Conservation (phyloP, 306 rosid species). For the Sphenostylis stenocarpa region DNA sequence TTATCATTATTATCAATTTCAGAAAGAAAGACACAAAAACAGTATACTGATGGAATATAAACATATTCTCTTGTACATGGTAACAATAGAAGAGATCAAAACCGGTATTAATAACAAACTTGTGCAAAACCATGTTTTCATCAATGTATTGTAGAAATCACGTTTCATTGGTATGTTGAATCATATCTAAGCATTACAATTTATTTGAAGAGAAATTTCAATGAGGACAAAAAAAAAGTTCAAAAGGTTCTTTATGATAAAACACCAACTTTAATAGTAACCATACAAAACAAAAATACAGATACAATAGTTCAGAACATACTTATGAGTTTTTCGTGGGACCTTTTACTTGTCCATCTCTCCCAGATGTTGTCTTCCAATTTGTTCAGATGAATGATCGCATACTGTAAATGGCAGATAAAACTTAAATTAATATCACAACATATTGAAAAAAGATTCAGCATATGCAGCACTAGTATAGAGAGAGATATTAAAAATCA, state of each 20-base stretch:
- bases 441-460: constrained; percentile 17
- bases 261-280: not conserved
- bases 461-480: not conserved
- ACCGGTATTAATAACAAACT: not conserved
- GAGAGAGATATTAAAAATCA: not conserved
- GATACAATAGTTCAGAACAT: constrained; percentile 35
- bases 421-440: constrained; percentile 29
- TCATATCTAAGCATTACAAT: not conserved
- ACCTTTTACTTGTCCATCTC: constrained; percentile 75
- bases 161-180: not conserved
- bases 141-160: not conserved
- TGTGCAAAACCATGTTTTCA: not conserved
- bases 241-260: not conserved
- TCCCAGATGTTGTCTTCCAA: constrained; percentile 97
- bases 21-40: constrained; percentile 3
- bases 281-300: not conserved
- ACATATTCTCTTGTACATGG: not conserved
- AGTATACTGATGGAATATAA: constrained; percentile 9
- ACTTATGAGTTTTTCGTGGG: constrained; percentile 59
- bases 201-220: not conserved
- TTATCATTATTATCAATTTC: not conserved
- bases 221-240: not conserved
- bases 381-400: constrained; percentile 79
- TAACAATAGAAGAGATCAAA: not conserved
- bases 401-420: constrained; percentile 69